Conservation (phyloP, 2,329 filamentous ascomycete species). For the Diplodia sapinea region DNA sequence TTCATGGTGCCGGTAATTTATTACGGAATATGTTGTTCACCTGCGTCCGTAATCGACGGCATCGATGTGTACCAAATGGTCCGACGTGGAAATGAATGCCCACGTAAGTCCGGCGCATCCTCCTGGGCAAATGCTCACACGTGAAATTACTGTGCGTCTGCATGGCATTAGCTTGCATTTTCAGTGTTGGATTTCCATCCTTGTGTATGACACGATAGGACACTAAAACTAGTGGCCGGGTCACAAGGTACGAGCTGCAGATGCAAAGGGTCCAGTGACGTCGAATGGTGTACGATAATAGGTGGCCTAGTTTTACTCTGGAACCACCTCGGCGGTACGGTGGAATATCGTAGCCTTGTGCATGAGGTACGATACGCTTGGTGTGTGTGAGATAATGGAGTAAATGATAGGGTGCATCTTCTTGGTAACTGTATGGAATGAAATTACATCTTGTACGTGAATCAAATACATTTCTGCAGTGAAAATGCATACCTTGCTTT, state of each 20-base stretch:
- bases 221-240: not conserved
- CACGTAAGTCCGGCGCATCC: not conserved
- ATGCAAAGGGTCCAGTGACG: constrained; percentile 24
- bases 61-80: not conserved
- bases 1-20: not conserved
- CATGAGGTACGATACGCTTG: not conserved
- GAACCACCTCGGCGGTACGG: constrained; percentile 3
- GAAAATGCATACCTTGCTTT: not conserved
- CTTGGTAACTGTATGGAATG: not conserved
- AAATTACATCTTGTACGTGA: not conserved
- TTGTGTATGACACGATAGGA: not conserved
- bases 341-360: not conserved
- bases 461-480: not conserved
- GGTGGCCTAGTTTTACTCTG: constrained; percentile 3
- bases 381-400: not conserved
- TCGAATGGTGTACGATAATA: constrained; percentile 8
- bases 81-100: not conserved
- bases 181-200: not conserved
- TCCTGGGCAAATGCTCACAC: not conserved
- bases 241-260: constrained; percentile 6
- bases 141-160: not conserved
- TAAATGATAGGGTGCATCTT: not conserved
- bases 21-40: not conserved
- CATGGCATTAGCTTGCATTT: not conserved
- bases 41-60: not conserved